These are phyloP conservation scores for Coemansia biformis DNA, from an alignment of 192 early-diverging fungal genomes.

Conservation along the genomic window DNA sequence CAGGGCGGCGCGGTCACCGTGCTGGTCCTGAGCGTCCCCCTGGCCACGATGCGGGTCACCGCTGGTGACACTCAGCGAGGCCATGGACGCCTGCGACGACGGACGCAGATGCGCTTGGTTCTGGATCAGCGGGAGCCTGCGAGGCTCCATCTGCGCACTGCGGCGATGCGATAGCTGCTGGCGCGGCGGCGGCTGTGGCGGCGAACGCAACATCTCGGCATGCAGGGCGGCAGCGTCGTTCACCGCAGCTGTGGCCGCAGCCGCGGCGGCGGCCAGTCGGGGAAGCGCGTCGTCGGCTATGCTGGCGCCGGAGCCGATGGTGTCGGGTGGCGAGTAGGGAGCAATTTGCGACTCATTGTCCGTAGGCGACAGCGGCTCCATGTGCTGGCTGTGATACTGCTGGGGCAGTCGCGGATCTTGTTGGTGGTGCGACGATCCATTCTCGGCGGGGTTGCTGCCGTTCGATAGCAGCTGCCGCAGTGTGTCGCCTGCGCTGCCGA, in stretches of 20 bases:
- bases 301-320: slow-evolving; percentile 15
- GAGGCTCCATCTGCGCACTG: slow-evolving; percentile 18
- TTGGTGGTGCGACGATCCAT: not conserved
- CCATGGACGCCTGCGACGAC: slow-evolving; percentile 24
- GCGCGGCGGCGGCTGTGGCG: too few species aligned
- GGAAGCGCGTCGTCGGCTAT: slow-evolving; percentile 4
- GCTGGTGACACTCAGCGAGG: slow-evolving; percentile 6
- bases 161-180: slow-evolving; percentile 11
- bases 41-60: slow-evolving; percentile 8
- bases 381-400: slow-evolving; percentile 5
- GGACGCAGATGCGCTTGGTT: slow-evolving; percentile 27
- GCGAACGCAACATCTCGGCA: too few species aligned
- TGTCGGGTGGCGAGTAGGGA: slow-evolving; percentile 36
- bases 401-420: slow-evolving; percentile 6
- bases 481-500: slow-evolving; percentile 40
- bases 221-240: too few species aligned
- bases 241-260: slow-evolving; percentile 1
- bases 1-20: too few species aligned
- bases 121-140: slow-evolving; percentile 30
- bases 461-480: slow-evolving; percentile 30
- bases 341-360: slow-evolving; percentile 11
- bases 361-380: not conserved
- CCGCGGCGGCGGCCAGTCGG: not conserved
- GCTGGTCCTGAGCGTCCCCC: not conserved
- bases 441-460: slow-evolving; percentile 32